Evolutionary conservation across 1,139 yeast species (phyloP).

Genomic region (Taiozyma onychis): DNA sequence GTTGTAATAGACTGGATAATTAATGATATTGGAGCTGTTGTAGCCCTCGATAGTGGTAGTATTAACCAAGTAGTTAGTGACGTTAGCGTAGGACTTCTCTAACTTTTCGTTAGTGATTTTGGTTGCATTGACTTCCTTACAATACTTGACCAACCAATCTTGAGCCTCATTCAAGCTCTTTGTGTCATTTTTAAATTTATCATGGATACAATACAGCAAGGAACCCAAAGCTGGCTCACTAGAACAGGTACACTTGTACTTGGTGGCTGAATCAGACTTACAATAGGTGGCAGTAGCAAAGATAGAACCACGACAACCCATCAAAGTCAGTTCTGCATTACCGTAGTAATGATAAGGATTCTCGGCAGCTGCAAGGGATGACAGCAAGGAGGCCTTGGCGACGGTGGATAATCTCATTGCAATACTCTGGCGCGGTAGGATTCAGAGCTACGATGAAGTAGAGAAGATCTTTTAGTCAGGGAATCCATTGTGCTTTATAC

Average conservation of each 20-base stretch:
- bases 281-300: constrained; percentile 22
- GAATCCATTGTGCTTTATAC: background rate
- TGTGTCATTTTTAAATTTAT: constrained; percentile 9
- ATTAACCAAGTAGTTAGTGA: constrained; percentile 31
- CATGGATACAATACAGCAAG: constrained; percentile 23
- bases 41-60: constrained; percentile 25
- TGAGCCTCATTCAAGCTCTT: constrained; percentile 7
- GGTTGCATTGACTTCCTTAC: constrained; percentile 12
- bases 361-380: constrained; percentile 3
- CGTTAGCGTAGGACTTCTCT: constrained; percentile 34
- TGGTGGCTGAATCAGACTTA: constrained; percentile 12
- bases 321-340: constrained; percentile 18
- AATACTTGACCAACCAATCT: constrained; percentile 14
- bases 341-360: constrained; percentile 14
- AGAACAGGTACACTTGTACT: constrained; percentile 22
- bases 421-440: background rate
- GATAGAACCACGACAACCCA: constrained; percentile 23
- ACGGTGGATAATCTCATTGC: constrained; percentile 1
- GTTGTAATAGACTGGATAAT: constrained; percentile 26
- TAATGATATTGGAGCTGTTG: constrained; percentile 24
- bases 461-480: background rate
- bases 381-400: background rate
- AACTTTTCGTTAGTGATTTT: constrained; percentile 30
- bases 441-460: background rate
- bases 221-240: constrained; percentile 26